Conservation (phyloP, 805 yeast species). For the Saturnispora ahearnii region DNA sequence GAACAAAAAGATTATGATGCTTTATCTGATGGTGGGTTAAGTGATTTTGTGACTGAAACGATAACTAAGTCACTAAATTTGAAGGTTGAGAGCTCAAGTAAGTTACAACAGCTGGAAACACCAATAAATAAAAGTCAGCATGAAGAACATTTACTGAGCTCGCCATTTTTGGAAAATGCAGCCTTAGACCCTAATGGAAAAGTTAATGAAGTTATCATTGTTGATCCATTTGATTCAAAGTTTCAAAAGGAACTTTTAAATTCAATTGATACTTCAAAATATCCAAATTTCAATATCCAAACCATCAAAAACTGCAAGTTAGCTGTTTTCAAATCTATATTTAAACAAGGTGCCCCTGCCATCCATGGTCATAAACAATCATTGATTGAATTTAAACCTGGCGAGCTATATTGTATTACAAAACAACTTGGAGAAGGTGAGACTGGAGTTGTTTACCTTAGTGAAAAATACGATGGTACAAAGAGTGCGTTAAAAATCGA, state of each 20-base stretch:
- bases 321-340: constrained; percentile 12
- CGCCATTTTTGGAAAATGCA: constrained; percentile 38
- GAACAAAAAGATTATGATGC: constrained; percentile 9
- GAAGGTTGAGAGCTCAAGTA: not conserved
- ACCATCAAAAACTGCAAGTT: constrained; percentile 13
- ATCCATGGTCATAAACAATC: constrained; percentile 29
- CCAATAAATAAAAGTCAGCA: not conserved
- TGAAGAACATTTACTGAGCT: constrained; percentile 29
- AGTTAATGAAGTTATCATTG: constrained; percentile 12
- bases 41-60: constrained; percentile 43
- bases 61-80: constrained; percentile 23
- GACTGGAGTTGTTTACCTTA: constrained; percentile 64
- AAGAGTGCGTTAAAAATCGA: constrained; percentile 66
- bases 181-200: not conserved
- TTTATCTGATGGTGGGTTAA: constrained; percentile 17
- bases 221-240: constrained; percentile 34
- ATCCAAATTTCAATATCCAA: constrained; percentile 24
- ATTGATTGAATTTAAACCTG: constrained; percentile 33
- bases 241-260: constrained; percentile 23
- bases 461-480: constrained; percentile 49
- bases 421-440: constrained; percentile 73
- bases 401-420: constrained; percentile 39
- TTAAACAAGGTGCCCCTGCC: constrained; percentile 17
- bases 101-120: not conserved
- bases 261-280: constrained; percentile 4